These are phyloP conservation scores for Onygenales sp. DNA, from an alignment of 2,329 filamentous ascomycete genomes.

Conservation along the genomic window DNA sequence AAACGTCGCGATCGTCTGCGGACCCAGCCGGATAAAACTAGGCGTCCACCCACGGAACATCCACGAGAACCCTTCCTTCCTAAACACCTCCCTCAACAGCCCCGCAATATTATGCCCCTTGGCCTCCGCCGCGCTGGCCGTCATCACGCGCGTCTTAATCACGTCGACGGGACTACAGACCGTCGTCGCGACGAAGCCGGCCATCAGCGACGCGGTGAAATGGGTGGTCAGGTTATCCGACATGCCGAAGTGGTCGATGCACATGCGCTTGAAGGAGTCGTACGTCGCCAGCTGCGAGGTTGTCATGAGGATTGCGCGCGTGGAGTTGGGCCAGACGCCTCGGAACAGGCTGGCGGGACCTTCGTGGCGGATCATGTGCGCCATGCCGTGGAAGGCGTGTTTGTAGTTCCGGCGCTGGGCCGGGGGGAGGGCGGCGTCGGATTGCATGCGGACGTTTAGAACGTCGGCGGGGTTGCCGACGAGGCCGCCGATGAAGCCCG, in stretches of 20 bases:
- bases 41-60: constrained; percentile 60
- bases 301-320: constrained; percentile 57
- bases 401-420: constrained; percentile 76
- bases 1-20: constrained; percentile 58
- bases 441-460: constrained; percentile 97
- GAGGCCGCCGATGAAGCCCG: constrained; percentile 80
- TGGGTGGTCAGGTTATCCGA: constrained; percentile 51
- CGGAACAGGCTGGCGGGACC: constrained; percentile 68
- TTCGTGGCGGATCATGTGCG: constrained; percentile 80
- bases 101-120: constrained; percentile 37
- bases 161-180: constrained; percentile 60
- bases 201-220: constrained; percentile 51
- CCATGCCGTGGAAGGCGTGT: constrained; percentile 75
- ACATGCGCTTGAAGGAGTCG: constrained; percentile 52
- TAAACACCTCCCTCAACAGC: constrained; percentile 45
- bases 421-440: constrained; percentile 67
- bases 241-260: constrained; percentile 44
- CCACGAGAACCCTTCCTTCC: constrained; percentile 51
- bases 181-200: constrained; percentile 57
- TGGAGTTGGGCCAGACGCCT: constrained; percentile 57
- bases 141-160: constrained; percentile 59
- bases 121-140: constrained; percentile 34
- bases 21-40: constrained; percentile 56
- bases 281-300: constrained; percentile 55
- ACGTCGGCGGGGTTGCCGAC: constrained; percentile 93